Conservation (phyloP, 208 protist genomes). For the Trypanosoma conorhini region DNA sequence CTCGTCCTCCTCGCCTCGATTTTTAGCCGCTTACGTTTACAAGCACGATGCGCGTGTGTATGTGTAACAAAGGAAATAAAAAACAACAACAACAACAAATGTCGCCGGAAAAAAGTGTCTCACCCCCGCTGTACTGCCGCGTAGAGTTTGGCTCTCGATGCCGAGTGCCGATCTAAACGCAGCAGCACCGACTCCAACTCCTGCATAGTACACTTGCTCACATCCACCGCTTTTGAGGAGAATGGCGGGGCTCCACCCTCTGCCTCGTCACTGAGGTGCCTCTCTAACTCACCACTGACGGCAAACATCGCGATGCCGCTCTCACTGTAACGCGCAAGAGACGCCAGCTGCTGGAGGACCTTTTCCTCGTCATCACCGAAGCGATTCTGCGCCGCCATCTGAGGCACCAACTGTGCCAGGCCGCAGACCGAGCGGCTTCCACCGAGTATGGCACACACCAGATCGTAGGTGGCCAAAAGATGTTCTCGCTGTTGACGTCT, state of each 20-base stretch:
- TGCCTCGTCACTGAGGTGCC: not conserved
- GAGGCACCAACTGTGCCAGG: constrained; percentile 40
- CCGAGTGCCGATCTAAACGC: constrained; percentile 4
- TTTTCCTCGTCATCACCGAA: constrained; percentile 50
- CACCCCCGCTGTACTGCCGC: constrained; percentile 8
- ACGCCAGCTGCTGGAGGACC: constrained; percentile 40
- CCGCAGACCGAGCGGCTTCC: constrained; percentile 33
- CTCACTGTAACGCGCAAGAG: constrained; percentile 34
- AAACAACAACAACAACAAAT: not conserved
- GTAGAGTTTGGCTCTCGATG: constrained; percentile 4
- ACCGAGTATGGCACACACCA: constrained; percentile 62
- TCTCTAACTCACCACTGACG: not conserved
- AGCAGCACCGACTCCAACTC: constrained; percentile 16
- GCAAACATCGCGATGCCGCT: constrained; percentile 23
- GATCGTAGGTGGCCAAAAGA: constrained; percentile 67
- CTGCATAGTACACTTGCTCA: not conserved
- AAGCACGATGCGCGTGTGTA: not conserved
- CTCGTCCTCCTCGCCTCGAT: not conserved
- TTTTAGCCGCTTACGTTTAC: not conserved
- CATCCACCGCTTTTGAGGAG: constrained; percentile 2
- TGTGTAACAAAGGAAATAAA: constrained; percentile 10
- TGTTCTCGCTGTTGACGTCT: constrained; percentile 63
- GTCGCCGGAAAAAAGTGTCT: not conserved
- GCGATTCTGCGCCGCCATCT: constrained; percentile 56
- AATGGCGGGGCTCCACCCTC: not conserved